Evolutionary conservation across 495 filamentous ascomycete genomes (phyloP).

Genomic region (Tuber umbilicatum): DNA sequence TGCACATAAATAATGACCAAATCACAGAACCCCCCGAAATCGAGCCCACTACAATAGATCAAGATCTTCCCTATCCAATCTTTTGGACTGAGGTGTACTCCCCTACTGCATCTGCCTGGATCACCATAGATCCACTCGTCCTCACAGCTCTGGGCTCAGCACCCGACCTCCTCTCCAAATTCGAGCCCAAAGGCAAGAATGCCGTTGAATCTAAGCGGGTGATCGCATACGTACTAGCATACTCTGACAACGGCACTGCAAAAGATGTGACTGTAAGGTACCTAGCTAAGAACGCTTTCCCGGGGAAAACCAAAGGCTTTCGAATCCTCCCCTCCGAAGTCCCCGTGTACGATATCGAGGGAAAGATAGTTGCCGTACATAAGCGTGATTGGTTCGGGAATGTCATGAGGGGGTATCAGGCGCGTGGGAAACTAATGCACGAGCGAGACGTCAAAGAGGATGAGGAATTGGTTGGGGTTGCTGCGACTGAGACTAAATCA

Average conservation of each 20-base stretch:
- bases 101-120: slow-evolving; percentile 65
- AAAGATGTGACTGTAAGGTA: slow-evolving; percentile 95
- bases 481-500: not conserved
- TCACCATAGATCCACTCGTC: slow-evolving; percentile 70
- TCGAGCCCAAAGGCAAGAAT: slow-evolving; percentile 75
- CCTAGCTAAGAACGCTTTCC: slow-evolving; percentile 72
- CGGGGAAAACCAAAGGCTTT: slow-evolving; percentile 83
- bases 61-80: slow-evolving; percentile 69
- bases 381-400: slow-evolving; percentile 81
- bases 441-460: slow-evolving; percentile 63
- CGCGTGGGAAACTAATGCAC: slow-evolving; percentile 17
- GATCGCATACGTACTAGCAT: slow-evolving; percentile 84
- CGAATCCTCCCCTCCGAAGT: slow-evolving; percentile 70
- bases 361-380: slow-evolving; percentile 63
- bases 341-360: slow-evolving; percentile 63
- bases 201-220: slow-evolving; percentile 82
- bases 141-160: slow-evolving; percentile 60
- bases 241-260: slow-evolving; percentile 75
- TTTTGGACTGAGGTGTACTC: slow-evolving; percentile 94
- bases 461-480: slow-evolving; percentile 44
- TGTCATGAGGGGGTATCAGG: slow-evolving; percentile 63
- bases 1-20: slow-evolving; percentile 26
- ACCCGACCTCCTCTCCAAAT: slow-evolving; percentile 61
- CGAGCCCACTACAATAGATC: slow-evolving; percentile 48
- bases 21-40: slow-evolving; percentile 14